These are phyloP conservation scores for Leptographium galeiforme DNA, from an alignment of 2,329 filamentous ascomycete species.

Conservation along the genomic window DNA sequence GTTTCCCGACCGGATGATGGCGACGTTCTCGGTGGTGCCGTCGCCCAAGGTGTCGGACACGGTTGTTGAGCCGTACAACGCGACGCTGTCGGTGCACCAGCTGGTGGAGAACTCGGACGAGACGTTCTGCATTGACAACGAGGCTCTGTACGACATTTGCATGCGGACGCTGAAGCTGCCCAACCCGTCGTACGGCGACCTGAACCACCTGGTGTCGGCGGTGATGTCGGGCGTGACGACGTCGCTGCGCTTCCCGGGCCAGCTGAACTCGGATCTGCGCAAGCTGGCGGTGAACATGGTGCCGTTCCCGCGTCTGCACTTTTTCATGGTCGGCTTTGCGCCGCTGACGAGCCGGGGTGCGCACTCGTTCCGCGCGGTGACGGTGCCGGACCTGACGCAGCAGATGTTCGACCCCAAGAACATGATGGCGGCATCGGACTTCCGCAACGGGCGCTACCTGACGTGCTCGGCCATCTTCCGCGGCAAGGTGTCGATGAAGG, in stretches of 20 bases:
- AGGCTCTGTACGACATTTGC: conserved; percentile 99
- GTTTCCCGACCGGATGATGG: conserved; percentile 99
- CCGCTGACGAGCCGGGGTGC: conserved; percentile 79
- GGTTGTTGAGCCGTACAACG: conserved; percentile 99
- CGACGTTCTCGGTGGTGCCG: conserved; percentile 96
- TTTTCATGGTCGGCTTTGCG: conserved; percentile 99
- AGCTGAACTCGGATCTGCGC: conserved; percentile 99
- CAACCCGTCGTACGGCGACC: conserved; percentile 95
- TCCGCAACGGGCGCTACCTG: conserved; percentile 98
- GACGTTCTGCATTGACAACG: conserved; percentile 99
- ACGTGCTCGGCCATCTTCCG: conserved; percentile 99
- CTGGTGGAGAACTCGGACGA: conserved; percentile 99
- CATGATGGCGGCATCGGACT: conserved; percentile 99
- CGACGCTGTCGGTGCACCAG: conserved; percentile 96
- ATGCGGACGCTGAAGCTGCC: conserved; percentile 98
- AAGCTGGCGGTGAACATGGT: conserved; percentile 99
- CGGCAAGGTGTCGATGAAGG: conserved; percentile 99
- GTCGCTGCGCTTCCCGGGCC: conserved; percentile 96
- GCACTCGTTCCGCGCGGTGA: conserved; percentile 93
- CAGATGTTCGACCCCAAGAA: conserved; percentile 99
- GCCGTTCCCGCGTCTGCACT: conserved; percentile 99
- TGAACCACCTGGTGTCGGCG: conserved; percentile 98
- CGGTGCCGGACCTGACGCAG: conserved; percentile 95
- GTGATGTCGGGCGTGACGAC: conserved; percentile 99
- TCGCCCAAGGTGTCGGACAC: conserved; percentile 99